phyloP scores from a whole-genome alignment of 306 rosid species.

The Arachis hypogaea region DNA sequence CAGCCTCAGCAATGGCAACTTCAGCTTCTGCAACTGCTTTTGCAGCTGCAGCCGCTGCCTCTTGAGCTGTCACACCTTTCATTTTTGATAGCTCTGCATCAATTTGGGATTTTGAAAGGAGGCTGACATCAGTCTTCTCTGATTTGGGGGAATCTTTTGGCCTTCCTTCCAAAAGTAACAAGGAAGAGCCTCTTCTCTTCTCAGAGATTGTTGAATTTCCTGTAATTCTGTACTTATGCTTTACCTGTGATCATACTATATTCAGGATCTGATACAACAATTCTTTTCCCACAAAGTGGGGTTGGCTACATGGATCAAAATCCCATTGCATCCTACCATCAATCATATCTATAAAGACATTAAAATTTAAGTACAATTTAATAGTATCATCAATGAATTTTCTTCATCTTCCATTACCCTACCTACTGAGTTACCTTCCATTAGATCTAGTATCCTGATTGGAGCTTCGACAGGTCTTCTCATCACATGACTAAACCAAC shows the following conservation, averaged over 20 bases:
- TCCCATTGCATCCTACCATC: too few relatives aligned
- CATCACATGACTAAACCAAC: too few relatives aligned
- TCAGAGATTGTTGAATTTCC: constrained; percentile 56
- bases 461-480: too few relatives aligned
- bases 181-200: constrained; percentile 64
- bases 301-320: too few relatives aligned
- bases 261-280: constrained; percentile 14
- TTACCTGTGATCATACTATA: constrained; percentile 57
- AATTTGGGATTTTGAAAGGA: constrained; percentile 68
- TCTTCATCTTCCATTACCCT: too few relatives aligned
- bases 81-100: constrained; percentile 74
- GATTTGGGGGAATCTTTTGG: constrained; percentile 58
- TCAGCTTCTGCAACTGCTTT: constrained; percentile 95
- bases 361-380: too few relatives aligned
- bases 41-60: constrained; percentile 89
- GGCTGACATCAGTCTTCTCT: constrained; percentile 55
- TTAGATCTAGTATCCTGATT: too few relatives aligned
- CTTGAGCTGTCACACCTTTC: constrained; percentile 83
- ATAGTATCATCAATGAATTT: too few relatives aligned
- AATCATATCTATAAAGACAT: too few relatives aligned
- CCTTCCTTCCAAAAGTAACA: constrained; percentile 56
- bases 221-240: constrained; percentile 76
- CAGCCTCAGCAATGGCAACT: constrained; percentile 89
- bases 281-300: too few relatives aligned
- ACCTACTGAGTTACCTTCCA: too few relatives aligned